Evolutionary conservation across 2,329 filamentous ascomycete genomes (phyloP), one percentile per base, ranked within the genome.

Genomic region (Fusarium napiforme): DNA sequence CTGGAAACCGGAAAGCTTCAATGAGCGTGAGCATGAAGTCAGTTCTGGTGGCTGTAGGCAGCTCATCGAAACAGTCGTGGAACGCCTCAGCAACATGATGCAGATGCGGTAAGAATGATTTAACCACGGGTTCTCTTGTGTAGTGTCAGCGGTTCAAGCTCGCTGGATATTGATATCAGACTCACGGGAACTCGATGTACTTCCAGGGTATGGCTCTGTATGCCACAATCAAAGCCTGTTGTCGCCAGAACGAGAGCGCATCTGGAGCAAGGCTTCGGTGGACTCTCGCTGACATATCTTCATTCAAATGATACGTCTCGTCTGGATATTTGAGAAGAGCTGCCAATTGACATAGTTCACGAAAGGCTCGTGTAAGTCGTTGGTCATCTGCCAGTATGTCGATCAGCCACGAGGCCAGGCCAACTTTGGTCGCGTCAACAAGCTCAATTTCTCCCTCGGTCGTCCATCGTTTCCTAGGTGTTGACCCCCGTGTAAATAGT

Each of bases 361-460:
- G 34, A 63, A 76, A 65, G 19, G 64, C 52, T 15, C 23, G 45
- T 53, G 18, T 49, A 46, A 76, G 47, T 59, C 69, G 63, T 43
- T 53, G 49, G 9, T 19, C 16, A 52, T 76, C 50, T 26, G 74
- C 56, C 16, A 76, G 43, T 9, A 76, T 55, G 19, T 58, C 52
- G 30, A 46, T 28, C 36, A 76, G 45, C 40, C 56, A 67, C 14
- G 59, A 28, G 40, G 47, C 46, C 52, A 76, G 43, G 18, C 74
- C 74, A 58, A 60, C 49, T 6, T 16, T 82, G 80, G 28, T 82
- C 80, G 75, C 84, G 70, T 69, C 81, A 80, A n/a, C 60, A 63
- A 40, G 69, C 64, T 76, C 74, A 47, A 75, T 56, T 12, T 72
- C 42, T 26, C 74, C 74, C 21, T 75, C 60, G 11, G 45, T 40